Base-by-base conservation (phyloP, 2,329 filamentous ascomycete species). In the Alternaria novae-zelandiae region DNA sequence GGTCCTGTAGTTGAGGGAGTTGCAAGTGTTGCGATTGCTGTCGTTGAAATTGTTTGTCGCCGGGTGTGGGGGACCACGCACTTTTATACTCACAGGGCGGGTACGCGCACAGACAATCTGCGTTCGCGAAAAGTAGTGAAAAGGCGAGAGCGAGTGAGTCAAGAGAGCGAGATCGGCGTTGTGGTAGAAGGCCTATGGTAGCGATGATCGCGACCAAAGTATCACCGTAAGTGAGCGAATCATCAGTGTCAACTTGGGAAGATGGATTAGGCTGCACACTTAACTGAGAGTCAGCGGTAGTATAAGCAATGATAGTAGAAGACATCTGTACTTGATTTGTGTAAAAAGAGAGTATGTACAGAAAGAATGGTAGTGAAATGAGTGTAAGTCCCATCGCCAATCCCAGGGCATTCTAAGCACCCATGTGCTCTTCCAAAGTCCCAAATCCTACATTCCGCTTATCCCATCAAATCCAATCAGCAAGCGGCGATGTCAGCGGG, bases 401-500 rank as follows among this genome's bases (percentile, higher is more conserved):
- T 36, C 30, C n/a, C 13, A 30, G 4, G 20, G 7, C 20, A 41
- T 53, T 41, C 49, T 30, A 25, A 41, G 49, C 49, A 53, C 21
- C 49, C 49, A 55, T 46, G 32, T 28, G 53, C 53, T 46, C 43
- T 46, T n/a, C 21, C 12, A 6, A 45, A 13, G n/a, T 12, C n/a
- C 26, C 23, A 9, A 46, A 15, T 30, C 43, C 7, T n/a, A 46
- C 21, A 7, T 50, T 26, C 30, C 21, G 15, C n/a, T 5, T 17
- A 26, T 41, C 4, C 26, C 44, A 17, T 23, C n/a, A 23, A 10
- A 10, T 6, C 17, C 30, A 17, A 59, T 58, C 68, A 75, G 50
- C 71, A 75, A 44, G 63, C 61, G 25, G 46, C 59, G 47, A 74
- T 57, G 54, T 71, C 71, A 8, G 65, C 66, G 7, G 68, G 69